A percentile compares a stretch with the other conserved stretches of the same genome.
These are phyloP conservation scores for Allantophomopsis lycopodina DNA, from an alignment of 2,329 filamentous ascomycete genomes.

Conservation along the genomic window DNA sequence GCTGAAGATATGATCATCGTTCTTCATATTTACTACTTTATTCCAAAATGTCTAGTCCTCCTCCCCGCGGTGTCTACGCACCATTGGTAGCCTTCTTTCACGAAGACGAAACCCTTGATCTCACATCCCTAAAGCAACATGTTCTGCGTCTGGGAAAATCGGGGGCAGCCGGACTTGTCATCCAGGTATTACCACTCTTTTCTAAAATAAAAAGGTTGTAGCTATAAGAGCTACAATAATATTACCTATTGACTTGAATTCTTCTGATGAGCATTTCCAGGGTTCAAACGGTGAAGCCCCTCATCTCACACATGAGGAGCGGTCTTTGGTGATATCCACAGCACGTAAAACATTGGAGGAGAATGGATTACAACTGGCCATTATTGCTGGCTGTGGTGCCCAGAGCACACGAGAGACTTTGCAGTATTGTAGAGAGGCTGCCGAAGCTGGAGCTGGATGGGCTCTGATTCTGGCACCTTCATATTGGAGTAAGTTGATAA, in stretches of 20 bases:
- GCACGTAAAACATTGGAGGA: conserved; percentile 44
- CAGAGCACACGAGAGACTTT: conserved; percentile 50
- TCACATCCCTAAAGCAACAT: conserved; percentile 25
- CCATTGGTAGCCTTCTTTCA: conserved; percentile 60
- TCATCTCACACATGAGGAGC: conserved; percentile 42
- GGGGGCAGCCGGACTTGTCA: conserved; percentile 46
- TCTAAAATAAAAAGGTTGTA: too few relatives aligned
- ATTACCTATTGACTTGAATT: too few relatives aligned
- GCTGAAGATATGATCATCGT: too few relatives aligned
- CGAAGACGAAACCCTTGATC: conserved; percentile 46
- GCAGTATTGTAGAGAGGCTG: conserved; percentile 43
- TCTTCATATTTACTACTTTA: too few relatives aligned
- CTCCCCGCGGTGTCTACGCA: conserved; percentile 41
- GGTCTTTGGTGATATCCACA: conserved; percentile 37
- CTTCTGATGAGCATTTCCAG: too few relatives aligned
- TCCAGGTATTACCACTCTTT: too few relatives aligned
- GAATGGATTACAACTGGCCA: conserved; percentile 37
- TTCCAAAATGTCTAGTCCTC: conserved; percentile 14
- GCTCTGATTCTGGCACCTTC: conserved; percentile 48
- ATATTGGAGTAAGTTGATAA: conserved; percentile 41
- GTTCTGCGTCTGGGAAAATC: conserved; percentile 43
- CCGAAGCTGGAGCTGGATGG: conserved; percentile 44
- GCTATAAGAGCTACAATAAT: too few relatives aligned
- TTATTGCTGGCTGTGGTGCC: conserved; percentile 50
- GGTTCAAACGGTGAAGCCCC: conserved; percentile 57